Base-by-base conservation (phyloP, 805 yeast species). In the Candida odintsovae region DNA sequence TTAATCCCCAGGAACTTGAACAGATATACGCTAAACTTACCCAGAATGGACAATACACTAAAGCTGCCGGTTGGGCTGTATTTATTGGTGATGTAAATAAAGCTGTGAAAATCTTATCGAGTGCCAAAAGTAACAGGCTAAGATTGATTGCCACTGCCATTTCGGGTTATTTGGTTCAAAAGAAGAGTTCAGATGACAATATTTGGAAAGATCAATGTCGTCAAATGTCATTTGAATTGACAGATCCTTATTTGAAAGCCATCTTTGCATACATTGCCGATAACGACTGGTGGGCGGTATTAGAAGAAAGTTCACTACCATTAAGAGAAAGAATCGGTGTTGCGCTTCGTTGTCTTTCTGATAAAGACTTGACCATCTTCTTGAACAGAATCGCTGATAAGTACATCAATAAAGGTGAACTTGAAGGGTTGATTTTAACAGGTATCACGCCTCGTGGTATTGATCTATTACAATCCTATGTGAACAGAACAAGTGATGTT, bases 21-120 rank as follows among this genome's bases (percentile, higher is more conserved):
- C 80, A 76, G 36, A 81, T 83, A 50, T 73, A 86, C 36, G 66
- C 68, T 20, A 70, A 72, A 37, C 70, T 92, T 37, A 78, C 83
- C 20, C 64, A 68, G 0, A 63, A 69, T 15, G 90, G 86, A 0
- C 76, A 78, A 49, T 77, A 76, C 51, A 96, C 90, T 50, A 83
- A 92, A 60, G 98, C 99, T 1, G 99, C 97, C 1, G 98, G 95
- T 0, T 88, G 96, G 95, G 97, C 97, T 0, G 90, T 90, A 0
- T 92, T 92, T 64, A 92, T 88, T 61, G 97, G 96, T 7, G 87
- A 90, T 62, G 86, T 92, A 3, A 75, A 78, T 3, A 75, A 81
- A 42, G 96, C 97, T 0, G 86, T 90, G 4, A 80, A 79, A 38
- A 83, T 89, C n/a, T 68, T 92, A 45, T 80, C 86, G 0, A 71